Evolutionary conservation across 78 protist genomes (phyloP).

Genomic region (Dictyostelium intermedium): DNA sequence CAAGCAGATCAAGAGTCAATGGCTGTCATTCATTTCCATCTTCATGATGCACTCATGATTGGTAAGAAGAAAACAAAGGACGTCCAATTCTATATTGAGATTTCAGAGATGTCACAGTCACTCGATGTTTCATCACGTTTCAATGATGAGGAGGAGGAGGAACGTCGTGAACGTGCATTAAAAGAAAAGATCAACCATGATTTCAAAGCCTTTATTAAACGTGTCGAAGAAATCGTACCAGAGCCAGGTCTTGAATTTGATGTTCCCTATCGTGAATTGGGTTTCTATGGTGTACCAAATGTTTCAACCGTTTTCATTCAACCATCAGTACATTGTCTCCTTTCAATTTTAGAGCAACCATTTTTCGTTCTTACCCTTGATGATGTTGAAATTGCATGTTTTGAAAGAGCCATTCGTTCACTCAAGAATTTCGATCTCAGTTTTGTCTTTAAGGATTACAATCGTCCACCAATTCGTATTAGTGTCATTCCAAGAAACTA

Average conservation of each 20-base stretch:
- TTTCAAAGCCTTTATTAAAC: conserved; percentile 77
- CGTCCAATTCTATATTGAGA: conserved; percentile 94
- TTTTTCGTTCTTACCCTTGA: conserved; percentile 89
- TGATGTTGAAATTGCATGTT: conserved; percentile 95
- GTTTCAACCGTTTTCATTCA: conserved; percentile 60
- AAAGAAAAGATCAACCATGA: conserved; percentile 84
- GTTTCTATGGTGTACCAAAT: conserved; percentile 93
- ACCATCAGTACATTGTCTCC: conserved; percentile 92
- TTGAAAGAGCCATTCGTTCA: conserved; percentile 92
- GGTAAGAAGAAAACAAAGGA: conserved; percentile 95
- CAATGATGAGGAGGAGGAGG: conserved; percentile 93
- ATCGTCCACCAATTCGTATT: conserved; percentile 73
- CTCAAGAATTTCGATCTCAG: conserved; percentile 94
- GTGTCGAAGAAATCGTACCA: conserved; percentile 68
- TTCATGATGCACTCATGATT: conserved; percentile 91
- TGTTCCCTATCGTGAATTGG: conserved; percentile 93
- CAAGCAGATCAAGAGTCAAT: conserved; percentile 91
- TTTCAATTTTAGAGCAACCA: conserved; percentile 89
- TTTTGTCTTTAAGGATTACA: conserved; percentile 92
- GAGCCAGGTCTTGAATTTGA: conserved; percentile 88
- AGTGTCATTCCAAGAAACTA: conserved; percentile 75
- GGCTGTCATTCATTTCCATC: conserved; percentile 95
- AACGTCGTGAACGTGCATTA: conserved; percentile 87
- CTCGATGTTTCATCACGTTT: conserved; percentile 53
- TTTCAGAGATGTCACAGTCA: conserved; percentile 76